phyloP scores from a whole-genome alignment of 2,329 filamentous ascomycete genomes.

The Ramichloridium luteum region DNA sequence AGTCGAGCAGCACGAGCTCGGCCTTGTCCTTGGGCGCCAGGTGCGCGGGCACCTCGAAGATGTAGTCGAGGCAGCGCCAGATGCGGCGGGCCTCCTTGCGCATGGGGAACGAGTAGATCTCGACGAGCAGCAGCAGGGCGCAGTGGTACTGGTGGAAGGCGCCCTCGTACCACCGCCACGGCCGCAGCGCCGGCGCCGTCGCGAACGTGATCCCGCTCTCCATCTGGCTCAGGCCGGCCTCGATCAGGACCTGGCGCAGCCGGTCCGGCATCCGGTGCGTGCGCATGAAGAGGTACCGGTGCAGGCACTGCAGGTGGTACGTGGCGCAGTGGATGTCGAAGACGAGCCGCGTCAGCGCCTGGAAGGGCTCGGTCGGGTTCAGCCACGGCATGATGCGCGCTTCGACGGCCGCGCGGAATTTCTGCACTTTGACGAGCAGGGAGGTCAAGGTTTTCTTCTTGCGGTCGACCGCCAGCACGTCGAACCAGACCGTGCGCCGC shows the following conservation, averaged over 20 bases:
- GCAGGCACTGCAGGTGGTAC: slow-evolving; percentile 54
- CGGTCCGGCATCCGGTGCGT: slow-evolving; percentile 45
- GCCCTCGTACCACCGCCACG: slow-evolving; percentile 59
- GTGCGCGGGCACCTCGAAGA: slow-evolving; percentile 49
- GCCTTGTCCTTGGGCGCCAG: slow-evolving; percentile 46
- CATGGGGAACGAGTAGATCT: slow-evolving; percentile 49
- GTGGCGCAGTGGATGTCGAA: slow-evolving; percentile 53
- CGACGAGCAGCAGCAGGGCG: slow-evolving; percentile 55
- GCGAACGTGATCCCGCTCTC: slow-evolving; percentile 46
- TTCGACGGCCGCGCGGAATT: slow-evolving; percentile 52
- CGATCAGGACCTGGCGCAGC: slow-evolving; percentile 51
- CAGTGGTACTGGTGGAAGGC: slow-evolving; percentile 63
- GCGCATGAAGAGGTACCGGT: slow-evolving; percentile 49
- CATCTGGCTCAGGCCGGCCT: slow-evolving; percentile 43
- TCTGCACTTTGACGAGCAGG: slow-evolving; percentile 55
- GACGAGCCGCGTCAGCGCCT: slow-evolving; percentile 51
- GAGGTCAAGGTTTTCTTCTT: slow-evolving; percentile 50
- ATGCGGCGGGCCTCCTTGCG: slow-evolving; percentile 51
- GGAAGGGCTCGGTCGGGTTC: slow-evolving; percentile 46
- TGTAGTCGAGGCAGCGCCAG: slow-evolving; percentile 60
- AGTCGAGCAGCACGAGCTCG: slow-evolving; percentile 47
- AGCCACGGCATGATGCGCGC: slow-evolving; percentile 54
- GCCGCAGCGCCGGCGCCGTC: slow-evolving; percentile 37
- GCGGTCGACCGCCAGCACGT: slow-evolving; percentile 52
- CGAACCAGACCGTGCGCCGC: slow-evolving; percentile 57